Base-by-base conservation (phyloP, 1,284 basidiomycete species). In the Agaricales sp. region DNA sequence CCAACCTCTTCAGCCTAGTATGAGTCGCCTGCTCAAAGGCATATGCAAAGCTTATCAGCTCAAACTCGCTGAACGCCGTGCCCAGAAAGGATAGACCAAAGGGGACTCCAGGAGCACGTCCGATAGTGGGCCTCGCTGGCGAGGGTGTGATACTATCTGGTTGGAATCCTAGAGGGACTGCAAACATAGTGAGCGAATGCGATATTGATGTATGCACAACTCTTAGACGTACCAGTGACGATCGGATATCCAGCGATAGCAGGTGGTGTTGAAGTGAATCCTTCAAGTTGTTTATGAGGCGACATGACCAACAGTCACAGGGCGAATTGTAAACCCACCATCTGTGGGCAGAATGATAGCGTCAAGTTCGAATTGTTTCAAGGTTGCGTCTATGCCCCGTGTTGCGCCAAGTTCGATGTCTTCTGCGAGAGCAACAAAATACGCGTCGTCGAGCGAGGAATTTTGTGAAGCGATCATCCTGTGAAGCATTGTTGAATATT, bases 11-110 rank as follows among this genome's bases (percentile, higher is more conserved):
- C 50, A 70, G 53, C 8, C 76, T 62, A 18, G 63, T 68, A 26
- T 69, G 66, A 2, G 76, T 80, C 21, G 69, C 69, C 55, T 78
- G 75, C 60, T 79, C 77, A 51, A 71, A 78, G 13, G 74, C 74
- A 57, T 73, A 77, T 19, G 73, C 77, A 48, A 67, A 70, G 2
- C 65, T 57, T 22, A 78, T 64, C 47, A 78, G 60, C 30, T 69
- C 57, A 48, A 69, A 69, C 53, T 78, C 75, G 57, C 67, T 72
- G 57, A 67, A 77, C 8, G 74, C 75, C 2, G 68, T 70, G 25
- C 74, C 73, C 43, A 74, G 61, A 55, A 78, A 78, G 26, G 67
- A 60, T 30, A 78, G 56, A 1, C 76, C 76, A 39, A 76, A 73
- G 0, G 76, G 76, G 49, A 68, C 54, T 21, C 71, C 70, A 2